phyloP scores from a whole-genome alignment of 768 basidiomycete species.

The Trametopsis cervina region DNA sequence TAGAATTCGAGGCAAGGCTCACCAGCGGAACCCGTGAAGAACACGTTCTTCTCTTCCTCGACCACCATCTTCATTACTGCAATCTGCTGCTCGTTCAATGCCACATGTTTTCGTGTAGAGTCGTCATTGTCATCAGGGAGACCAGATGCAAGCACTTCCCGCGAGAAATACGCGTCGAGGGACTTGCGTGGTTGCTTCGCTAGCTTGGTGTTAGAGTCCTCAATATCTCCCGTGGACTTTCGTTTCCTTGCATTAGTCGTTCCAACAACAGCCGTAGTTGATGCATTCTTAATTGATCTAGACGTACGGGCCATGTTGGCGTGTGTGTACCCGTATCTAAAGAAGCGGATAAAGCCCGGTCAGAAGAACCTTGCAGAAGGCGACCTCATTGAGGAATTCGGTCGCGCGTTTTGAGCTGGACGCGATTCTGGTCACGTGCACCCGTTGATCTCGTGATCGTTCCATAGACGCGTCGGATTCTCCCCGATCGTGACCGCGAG shows the following conservation, averaged over 20 bases:
- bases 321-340: no score
- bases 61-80: constrained; percentile 44
- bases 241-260: constrained; percentile 21
- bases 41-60: constrained; percentile 51
- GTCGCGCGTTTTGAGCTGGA: no score
- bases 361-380: no score
- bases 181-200: constrained; percentile 27
- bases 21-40: constrained; percentile 71
- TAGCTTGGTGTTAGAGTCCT: constrained; percentile 11
- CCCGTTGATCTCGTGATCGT: no score
- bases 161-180: constrained; percentile 28
- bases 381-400: no score
- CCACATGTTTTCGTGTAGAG: constrained; percentile 25
- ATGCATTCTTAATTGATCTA: no score
- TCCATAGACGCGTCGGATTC: no score
- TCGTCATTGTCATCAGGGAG: constrained; percentile 11
- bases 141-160: constrained; percentile 18
- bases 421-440: no score
- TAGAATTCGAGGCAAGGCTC: constrained; percentile 10
- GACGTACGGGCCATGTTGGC: not conserved
- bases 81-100: constrained; percentile 49
- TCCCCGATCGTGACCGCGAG: no score
- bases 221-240: constrained; percentile 22
- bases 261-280: not conserved
- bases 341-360: no score